Base-by-base conservation (phyloP, 164 flowering plant genomes). In the Piper longum region DNA sequence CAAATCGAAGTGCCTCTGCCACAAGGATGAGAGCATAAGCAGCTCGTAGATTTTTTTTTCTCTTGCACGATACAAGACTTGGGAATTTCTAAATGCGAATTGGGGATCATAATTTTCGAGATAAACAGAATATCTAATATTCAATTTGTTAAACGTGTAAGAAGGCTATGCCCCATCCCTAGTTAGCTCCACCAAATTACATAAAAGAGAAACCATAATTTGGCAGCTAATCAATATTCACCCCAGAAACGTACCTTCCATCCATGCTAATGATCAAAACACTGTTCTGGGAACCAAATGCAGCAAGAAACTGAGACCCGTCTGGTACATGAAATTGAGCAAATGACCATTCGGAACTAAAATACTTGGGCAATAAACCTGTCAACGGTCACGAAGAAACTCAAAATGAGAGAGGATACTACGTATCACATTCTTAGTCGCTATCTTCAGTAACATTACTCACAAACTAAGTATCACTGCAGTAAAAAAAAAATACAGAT, bases 331-430 rank as follows among this genome's bases (percentile, higher is more conserved):
- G 91, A 67, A 89, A 86, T 72, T 76, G 88, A 61, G 93, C 96
- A 80, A 92, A 82, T 64, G 98, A 92, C 96, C 96, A 85, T 64
- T 92, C 96, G 1, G 95, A 92, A 74, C 93, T 89, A 63, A 92
- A 92, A 69, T 89, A 89, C 69, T 83, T 89, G 4, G 98, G 98
- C 45, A 92, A 66, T 43, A 92, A 78, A 54, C 95, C 96, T 88
- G 85, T 39, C 18, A 64, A 59, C 43, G 43, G 52, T 5, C 54
- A 57, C 16, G 13, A 45, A 42, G 16, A 48, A 48, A 48, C 14
- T 14, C 52, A 5, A 48, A 5, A 5, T 48, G 14, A 48, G 52
- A 5, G 9, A 14, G 14, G 11, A 48, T 11, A 42, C 12, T 5
- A 16, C 3, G 60, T 26, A 57, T 57, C 7, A 57, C 41, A 36